These are phyloP conservation scores for Myxozyma kluyveri DNA, from an alignment of 805 yeast species.

Conservation along the genomic window DNA sequence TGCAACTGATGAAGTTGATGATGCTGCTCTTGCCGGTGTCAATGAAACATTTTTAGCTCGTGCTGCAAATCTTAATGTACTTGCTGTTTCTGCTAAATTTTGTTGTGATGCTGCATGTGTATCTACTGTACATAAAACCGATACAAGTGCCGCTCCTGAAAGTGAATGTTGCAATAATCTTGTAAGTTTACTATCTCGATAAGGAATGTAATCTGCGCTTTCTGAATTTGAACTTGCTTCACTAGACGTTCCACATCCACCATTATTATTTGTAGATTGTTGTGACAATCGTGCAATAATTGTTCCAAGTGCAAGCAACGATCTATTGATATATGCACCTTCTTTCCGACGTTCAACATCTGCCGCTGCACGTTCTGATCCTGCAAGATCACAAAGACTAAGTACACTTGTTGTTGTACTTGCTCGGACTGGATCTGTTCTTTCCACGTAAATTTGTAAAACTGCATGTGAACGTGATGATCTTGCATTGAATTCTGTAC, in stretches of 20 bases:
- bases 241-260: not conserved
- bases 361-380: constrained; percentile 82
- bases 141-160: constrained; percentile 79
- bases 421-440: constrained; percentile 29
- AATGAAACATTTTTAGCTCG: constrained; percentile 84
- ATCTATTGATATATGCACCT: constrained; percentile 89
- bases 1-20: constrained; percentile 19
- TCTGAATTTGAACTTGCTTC: constrained; percentile 11
- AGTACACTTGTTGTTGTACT: constrained; percentile 47
- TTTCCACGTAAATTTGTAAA: constrained; percentile 60
- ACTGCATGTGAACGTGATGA: constrained; percentile 93
- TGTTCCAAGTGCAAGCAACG: constrained; percentile 82
- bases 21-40: constrained; percentile 51
- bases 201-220: constrained; percentile 64
- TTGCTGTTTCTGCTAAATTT: constrained; percentile 72
- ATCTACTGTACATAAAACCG: constrained; percentile 78
- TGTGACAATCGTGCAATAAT: constrained; percentile 76
- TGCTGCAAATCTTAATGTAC: constrained; percentile 88
- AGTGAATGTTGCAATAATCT: constrained; percentile 87
- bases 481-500: constrained; percentile 83
- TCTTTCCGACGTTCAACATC: constrained; percentile 83
- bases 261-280: not conserved
- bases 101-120: constrained; percentile 52
- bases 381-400: constrained; percentile 92
- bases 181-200: constrained; percentile 89